Base-by-base conservation (phyloP, 805 yeast genomes). In the Saccharomyces mikatae region DNA sequence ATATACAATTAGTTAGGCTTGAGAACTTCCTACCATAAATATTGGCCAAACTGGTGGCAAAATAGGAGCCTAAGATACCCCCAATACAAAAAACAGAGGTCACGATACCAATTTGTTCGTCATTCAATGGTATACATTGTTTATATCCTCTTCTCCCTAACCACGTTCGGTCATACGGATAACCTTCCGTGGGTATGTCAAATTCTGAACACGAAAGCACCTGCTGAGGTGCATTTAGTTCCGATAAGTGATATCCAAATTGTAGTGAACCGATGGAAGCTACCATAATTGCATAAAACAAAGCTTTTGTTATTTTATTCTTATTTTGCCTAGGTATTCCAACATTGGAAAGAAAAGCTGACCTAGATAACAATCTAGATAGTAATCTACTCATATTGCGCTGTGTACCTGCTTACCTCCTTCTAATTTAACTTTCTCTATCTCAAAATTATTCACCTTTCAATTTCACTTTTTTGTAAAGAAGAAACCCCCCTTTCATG, bases 221-320 rank as follows among this genome's bases (percentile, higher is more conserved):
- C 4, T 76, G 74, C 54, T 84, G 84, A 0, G 96, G 96, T 10
- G 95, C 90, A 69, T 89, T 89, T 66, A 89, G 75, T 67, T 88
- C 95, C 2, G 95, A 82, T 87, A 89, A 81, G 67, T 89, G 96
- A 68, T 84, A 86, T 1, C 96, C 96, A 64, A 85, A 89, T 69
- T 87, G 96, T 17, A 87, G 73, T 5, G 90, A 79, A 13, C 78
- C 78, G 11, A 36, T 36, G 6, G 44, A 36, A 11, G 44, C 44
- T 21, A 36, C 44, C 4, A 17, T 36, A 17, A 36, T 36, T 36
- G 44, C 44, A 17, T 36, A 36, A 36, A 17, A 36, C 24, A 36
- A 36, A 3, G 44, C 44, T 24, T 36, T 36, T 36, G 44, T 36
- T n/a, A 36, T 9, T 36, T 36, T 36, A 17, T 36, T 17, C 24